Base-by-base conservation (phyloP, 73 alveolate genomes). In the Tetrahymena thermophila region DNA sequence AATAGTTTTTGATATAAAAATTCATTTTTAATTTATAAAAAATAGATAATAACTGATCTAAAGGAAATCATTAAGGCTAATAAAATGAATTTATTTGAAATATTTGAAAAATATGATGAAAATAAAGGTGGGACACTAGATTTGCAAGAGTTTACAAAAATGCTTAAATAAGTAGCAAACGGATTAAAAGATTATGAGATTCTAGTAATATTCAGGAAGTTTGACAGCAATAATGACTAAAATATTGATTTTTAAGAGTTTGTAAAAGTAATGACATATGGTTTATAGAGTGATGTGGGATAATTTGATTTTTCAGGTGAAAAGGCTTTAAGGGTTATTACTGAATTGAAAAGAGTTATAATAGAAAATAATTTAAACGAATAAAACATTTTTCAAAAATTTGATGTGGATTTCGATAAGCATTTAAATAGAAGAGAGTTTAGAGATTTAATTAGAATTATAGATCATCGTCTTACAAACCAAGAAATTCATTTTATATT, bases 171-270 rank as follows among this genome's bases (percentile, higher is more conserved):
- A 11, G 94, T 95, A 35, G 97, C 94, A 13, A 94, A 94, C 21
- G 97, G 97, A 50, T 43, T 95, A 37, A 95, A 95, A 56, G 97
- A 95, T 95, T 89, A 95, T 89, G 97, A 95, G 89, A 95, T 95
- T 25, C 9, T 55, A 35, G 83, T 95, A 11, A 95, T 95, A 37
- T 95, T 95, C 89, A 34, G 94, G 14, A 95, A 89, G 55, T 95
- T 95, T 89, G 97, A 95, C 35, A 23, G 94, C 19, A 94, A 95
- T 44, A 34, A 40, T n/a, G 94, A 95, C 84, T 56, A 94, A 10
- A 43, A 94, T 35, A 44, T 95, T 13, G 94, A 94, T 95, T 95
- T 89, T 35, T 58, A 94, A 50, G 97, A 95, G 56, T 95, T 95
- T 95, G 84, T 85, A n/a, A 85, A 95, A 56, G 85, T 95, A 1